These are phyloP conservation scores for Metschnikowia cerradonensis DNA, from an alignment of 805 yeast genomes.

Conservation along the genomic window DNA sequence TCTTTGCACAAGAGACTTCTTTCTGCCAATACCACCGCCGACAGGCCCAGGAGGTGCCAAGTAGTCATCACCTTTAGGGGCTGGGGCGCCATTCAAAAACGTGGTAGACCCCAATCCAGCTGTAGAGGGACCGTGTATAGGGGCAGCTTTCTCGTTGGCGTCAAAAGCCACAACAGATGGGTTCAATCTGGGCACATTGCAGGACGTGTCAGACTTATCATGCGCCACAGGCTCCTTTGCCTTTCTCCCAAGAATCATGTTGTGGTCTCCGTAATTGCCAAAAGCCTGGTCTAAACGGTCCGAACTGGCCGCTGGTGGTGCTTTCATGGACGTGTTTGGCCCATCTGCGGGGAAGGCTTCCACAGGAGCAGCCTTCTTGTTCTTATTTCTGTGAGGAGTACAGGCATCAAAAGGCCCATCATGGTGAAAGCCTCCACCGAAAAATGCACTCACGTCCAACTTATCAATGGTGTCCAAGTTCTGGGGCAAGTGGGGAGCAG, in stretches of 20 bases:
- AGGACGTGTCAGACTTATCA: constrained; percentile 20
- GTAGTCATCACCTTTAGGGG: constrained; percentile 46
- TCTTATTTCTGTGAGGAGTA: constrained; percentile 90
- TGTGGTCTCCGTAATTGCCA: constrained; percentile 58
- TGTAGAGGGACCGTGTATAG: constrained; percentile 82
- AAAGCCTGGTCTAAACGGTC: constrained; percentile 70
- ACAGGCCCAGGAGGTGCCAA: constrained; percentile 13
- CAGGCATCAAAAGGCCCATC: constrained; percentile 99
- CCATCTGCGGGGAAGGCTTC: constrained; percentile 95
- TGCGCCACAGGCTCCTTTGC: constrained; percentile 8
- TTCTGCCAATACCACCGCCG: constrained; percentile 59
- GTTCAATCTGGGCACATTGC: constrained; percentile 44
- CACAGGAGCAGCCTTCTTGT: constrained; percentile 77
- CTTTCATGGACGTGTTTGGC: constrained; percentile 81
- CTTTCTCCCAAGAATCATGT: constrained; percentile 33
- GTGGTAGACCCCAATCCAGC: constrained; percentile 90
- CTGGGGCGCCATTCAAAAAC: constrained; percentile 95
- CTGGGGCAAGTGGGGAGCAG: constrained; percentile 51
- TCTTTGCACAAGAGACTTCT: constrained; percentile 77
- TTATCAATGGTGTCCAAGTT: constrained; percentile 92
- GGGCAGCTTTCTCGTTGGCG: constrained; percentile 59
- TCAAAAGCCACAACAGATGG: constrained; percentile 64
- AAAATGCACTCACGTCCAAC: constrained; percentile 91
- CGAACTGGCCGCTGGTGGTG: constrained; percentile 44
- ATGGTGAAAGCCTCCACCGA: constrained; percentile 93